A percentile compares a stretch with the other conserved stretches of the same genome.
Evolutionary conservation across 129 eudicot species (phyloP).

Genomic region (Tanacetum coccineum): DNA sequence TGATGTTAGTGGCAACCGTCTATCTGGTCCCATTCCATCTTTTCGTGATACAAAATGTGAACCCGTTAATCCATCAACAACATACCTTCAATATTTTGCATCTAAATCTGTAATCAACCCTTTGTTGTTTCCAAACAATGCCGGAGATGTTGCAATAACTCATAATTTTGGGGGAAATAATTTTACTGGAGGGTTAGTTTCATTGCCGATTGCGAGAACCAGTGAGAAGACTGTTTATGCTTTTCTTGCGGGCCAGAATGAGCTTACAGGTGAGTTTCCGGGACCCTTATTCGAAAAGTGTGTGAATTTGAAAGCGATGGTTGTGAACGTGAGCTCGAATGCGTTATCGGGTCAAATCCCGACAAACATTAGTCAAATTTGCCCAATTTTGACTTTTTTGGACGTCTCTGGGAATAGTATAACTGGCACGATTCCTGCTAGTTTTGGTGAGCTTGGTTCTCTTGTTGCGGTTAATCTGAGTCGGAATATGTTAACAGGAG

Average conservation of each 20-base stretch:
- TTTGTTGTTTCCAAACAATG: constrained; percentile 34
- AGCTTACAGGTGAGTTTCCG: constrained; percentile 53
- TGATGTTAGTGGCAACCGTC: constrained; percentile 57
- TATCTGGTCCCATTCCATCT: constrained; percentile 62
- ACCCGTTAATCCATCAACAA: constrained; percentile 35
- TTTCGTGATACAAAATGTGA: constrained; percentile 41
- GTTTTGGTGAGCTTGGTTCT: constrained; percentile 47
- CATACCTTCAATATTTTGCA: constrained; percentile 43
- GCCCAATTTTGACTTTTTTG: constrained; percentile 43
- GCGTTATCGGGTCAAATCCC: constrained; percentile 56
- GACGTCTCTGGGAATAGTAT: constrained; percentile 56
- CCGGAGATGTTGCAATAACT: constrained; percentile 37
- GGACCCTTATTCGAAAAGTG: constrained; percentile 52
- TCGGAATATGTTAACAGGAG: constrained; percentile 46
- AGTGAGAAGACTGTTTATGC: constrained; percentile 54
- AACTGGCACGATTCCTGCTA: constrained; percentile 45
- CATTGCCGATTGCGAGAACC: constrained; percentile 45
- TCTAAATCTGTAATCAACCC: constrained; percentile 23
- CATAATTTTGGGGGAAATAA: constrained; percentile 70
- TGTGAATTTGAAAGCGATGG: constrained; percentile 39
- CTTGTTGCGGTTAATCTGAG: constrained; percentile 63
- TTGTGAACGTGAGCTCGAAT: constrained; percentile 57
- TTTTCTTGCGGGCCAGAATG: constrained; percentile 61
- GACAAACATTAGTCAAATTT: constrained; percentile 36
- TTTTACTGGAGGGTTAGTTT: constrained; percentile 43